Percentiles rank a stretch among this genome's conserved stretches.
These are phyloP conservation scores for Coemansia furcata DNA, from an alignment of 192 early-diverging fungal species.

Conservation along the genomic window DNA sequence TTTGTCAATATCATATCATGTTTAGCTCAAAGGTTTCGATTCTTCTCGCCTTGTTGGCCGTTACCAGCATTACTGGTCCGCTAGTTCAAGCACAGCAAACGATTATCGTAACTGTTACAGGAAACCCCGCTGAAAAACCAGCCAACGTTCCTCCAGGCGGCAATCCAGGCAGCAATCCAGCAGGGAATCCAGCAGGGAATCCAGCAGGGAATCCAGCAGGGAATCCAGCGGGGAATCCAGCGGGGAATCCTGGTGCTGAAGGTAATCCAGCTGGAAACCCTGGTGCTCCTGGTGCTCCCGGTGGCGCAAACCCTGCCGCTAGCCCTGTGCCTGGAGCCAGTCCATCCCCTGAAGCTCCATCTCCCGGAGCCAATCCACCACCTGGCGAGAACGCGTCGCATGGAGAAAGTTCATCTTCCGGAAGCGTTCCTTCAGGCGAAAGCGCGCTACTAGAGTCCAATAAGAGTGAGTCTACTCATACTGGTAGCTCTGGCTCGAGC, in stretches of 20 bases:
- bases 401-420: neutral
- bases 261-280: neutral
- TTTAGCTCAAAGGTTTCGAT: neutral
- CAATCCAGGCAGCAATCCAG: neutral
- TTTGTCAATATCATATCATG: neutral
- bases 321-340: neutral
- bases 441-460: neutral
- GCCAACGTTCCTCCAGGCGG: neutral
- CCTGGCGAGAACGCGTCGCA: neutral
- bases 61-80: neutral
- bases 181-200: neutral
- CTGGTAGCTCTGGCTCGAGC: neutral
- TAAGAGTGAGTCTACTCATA: neutral
- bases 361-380: neutral
- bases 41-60: neutral
- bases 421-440: neutral
- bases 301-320: neutral
- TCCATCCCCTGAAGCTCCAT: neutral
- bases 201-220: neutral
- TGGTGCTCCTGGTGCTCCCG: neutral
- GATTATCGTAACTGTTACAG: slow-evolving; percentile 1
- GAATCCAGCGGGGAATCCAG: neutral
- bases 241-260: neutral
- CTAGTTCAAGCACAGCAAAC: neutral
- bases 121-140: neutral